These are phyloP conservation scores for Seiridium cupressi DNA, from an alignment of 2,329 filamentous ascomycete species.

Conservation along the genomic window DNA sequence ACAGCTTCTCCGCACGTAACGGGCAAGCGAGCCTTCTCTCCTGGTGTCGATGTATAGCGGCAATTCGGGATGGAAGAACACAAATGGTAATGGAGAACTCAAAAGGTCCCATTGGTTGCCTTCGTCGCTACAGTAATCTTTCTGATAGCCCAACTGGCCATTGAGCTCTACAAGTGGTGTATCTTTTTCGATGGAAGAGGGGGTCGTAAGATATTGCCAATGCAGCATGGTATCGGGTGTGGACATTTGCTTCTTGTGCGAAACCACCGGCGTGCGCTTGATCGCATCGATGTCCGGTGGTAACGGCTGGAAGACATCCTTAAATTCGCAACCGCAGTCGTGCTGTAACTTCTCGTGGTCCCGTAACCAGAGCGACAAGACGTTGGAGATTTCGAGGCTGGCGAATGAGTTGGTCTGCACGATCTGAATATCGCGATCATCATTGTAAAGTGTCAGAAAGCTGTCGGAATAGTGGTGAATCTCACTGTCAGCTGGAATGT, in stretches of 20 bases:
- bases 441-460: conserved; percentile 72
- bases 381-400: conserved; percentile 71
- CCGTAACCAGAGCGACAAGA: conserved; percentile 75
- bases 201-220: conserved; percentile 65
- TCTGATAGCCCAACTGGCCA: conserved; percentile 71
- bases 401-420: conserved; percentile 75
- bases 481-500: conserved; percentile 59
- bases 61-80: conserved; percentile 84
- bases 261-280: conserved; percentile 46
- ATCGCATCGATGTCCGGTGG: conserved; percentile 41
- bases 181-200: conserved; percentile 53
- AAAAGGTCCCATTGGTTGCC: conserved; percentile 68
- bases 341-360: conserved; percentile 67
- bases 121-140: conserved; percentile 66
- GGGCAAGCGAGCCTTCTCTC: conserved; percentile 78
- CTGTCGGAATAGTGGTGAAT: conserved; percentile 71
- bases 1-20: conserved; percentile 91
- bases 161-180: conserved; percentile 69
- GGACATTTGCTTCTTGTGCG: conserved; percentile 45
- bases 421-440: conserved; percentile 54
- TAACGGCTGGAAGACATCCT: conserved; percentile 66
- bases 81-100: conserved; percentile 66
- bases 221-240: conserved; percentile 56
- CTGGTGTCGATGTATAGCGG: conserved; percentile 89
- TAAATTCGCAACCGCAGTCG: conserved; percentile 63